These are phyloP conservation scores for Scheffersomyces parashehatae DNA, from an alignment of 1,139 yeast species.

Conservation along the genomic window DNA sequence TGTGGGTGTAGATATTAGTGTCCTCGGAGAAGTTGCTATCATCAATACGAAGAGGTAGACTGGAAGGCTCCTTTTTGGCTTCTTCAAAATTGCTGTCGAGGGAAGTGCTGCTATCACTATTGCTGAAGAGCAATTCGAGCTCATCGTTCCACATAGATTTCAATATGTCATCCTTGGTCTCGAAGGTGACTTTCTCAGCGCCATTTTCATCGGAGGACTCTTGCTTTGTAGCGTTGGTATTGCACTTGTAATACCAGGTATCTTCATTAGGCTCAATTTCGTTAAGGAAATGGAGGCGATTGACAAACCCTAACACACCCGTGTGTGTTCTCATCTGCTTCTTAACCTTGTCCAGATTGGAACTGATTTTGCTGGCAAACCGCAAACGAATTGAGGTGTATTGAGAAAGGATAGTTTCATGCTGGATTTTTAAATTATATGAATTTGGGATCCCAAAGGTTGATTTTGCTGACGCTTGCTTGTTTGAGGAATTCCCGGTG, in stretches of 20 bases:
- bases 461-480: background rate
- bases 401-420: conserved; percentile 39
- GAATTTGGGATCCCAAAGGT: conserved; percentile 4
- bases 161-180: background rate
- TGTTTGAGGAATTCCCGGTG: background rate
- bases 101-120: background rate
- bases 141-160: background rate
- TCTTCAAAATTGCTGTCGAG: no score
- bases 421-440: conserved; percentile 31
- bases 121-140: background rate
- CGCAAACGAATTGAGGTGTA: conserved; percentile 41
- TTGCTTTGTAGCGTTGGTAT: background rate
- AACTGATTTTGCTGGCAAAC: conserved; percentile 23
- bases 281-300: conserved; percentile 5
- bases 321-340: conserved; percentile 8
- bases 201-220: background rate
- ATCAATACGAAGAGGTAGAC: background rate
- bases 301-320: conserved; percentile 15
- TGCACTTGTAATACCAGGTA: background rate
- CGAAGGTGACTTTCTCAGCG: background rate
- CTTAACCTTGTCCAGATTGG: conserved; percentile 3
- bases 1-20: background rate
- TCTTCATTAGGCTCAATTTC: background rate
- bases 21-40: background rate
- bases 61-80: background rate